These are phyloP conservation scores for Penicillium maclennaniae DNA, from an alignment of 495 filamentous ascomycete species.

Conservation along the genomic window DNA sequence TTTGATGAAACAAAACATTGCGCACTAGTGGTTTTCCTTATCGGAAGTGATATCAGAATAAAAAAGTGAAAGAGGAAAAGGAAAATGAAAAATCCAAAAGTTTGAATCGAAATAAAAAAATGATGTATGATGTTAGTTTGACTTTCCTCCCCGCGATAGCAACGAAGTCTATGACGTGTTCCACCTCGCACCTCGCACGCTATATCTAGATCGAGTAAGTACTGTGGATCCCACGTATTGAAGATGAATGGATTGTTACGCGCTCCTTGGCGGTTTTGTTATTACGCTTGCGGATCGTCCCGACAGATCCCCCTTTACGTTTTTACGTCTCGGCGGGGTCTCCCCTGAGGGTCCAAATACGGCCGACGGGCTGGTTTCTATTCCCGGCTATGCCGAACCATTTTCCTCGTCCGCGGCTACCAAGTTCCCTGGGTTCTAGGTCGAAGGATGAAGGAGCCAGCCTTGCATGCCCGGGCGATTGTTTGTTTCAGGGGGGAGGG, in stretches of 20 bases:
- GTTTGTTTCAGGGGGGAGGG: no score
- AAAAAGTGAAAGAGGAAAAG: background rate
- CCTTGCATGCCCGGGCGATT: no score
- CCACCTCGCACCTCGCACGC: constrained; percentile 1
- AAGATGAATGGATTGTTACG: background rate
- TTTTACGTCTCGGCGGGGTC: background rate
- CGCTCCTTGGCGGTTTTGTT: background rate
- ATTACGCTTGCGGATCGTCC: constrained; percentile 7
- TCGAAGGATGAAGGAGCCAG: no score
- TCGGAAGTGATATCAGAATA: background rate
- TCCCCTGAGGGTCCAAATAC: no score
- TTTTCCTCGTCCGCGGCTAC: no score
- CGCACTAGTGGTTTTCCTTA: background rate
- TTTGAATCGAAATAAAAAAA: background rate
- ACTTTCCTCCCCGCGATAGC: background rate
- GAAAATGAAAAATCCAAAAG: background rate
- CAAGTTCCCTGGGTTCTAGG: no score
- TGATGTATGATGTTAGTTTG: background rate
- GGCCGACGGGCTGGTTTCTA: no score
- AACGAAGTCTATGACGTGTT: constrained; percentile 22
- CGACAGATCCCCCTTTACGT: constrained; percentile 9
- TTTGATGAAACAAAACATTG: background rate
- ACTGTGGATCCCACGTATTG: background rate
- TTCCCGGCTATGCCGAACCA: no score
- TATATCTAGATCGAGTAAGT: constrained; percentile 7